Evolutionary conservation across 257 asterid genomes (phyloP), one percentile per base, ranked within the genome.

Genomic region (Lycium barbarum): DNA sequence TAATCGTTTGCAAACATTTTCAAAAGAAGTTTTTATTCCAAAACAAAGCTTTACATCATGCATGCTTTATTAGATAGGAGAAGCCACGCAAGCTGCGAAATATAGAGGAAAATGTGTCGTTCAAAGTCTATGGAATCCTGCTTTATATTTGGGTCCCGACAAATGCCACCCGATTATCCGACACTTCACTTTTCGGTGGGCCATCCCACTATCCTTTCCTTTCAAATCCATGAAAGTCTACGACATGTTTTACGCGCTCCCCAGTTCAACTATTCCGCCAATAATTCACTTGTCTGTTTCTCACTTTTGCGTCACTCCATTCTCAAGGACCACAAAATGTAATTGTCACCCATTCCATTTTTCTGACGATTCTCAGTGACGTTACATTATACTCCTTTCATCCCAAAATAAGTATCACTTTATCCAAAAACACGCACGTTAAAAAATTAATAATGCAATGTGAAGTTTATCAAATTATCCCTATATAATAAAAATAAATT

Each of bases 101-200:
- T 74, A 12, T 13, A 76, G 82, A 76, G 45, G 81, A 76, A 76
- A 76, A 22, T 49, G 61, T 76, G 62, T 76, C 82, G 82, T 76
- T 76, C 63, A 76, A 83, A 85, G 78, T 84, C 67, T 47, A 86
- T 84, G 81, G 85, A 61, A 84, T 87, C 86, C 80, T 84, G 70
- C 80, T 81, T 81, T 54, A 74, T 61, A 10, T 53, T 80, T 80
- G 90, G 89, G 91, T 11, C 91, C 87, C 74, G 61, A 47, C 38
- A 20, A 57, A n/a, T 89, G 92, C 89, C 90, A 22, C 86, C 65
- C 91, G 86, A 13, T 90, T 86, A 86, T 18, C 90, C 83, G 89
- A 90, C 90, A 89, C 61, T n/a, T 26, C 83, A 82, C 85, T 88
- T 89, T 86, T 76, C 86, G 83, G 1, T 85, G 90, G 88, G 87